Evolutionary conservation across 805 yeast species (phyloP).

Genomic region (Starmerella apicola): DNA sequence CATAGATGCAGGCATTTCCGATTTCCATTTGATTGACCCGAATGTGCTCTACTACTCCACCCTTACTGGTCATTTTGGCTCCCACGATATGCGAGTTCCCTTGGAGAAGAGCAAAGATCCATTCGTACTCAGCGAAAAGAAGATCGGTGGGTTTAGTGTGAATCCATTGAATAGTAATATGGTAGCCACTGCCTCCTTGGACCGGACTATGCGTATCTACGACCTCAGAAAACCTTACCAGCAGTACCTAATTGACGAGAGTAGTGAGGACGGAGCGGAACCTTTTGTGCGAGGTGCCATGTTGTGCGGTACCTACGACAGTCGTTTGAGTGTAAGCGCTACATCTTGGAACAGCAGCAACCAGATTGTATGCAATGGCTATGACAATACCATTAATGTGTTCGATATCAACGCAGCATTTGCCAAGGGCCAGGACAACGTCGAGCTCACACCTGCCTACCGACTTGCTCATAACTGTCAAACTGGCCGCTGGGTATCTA

Average conservation of each 20-base stretch:
- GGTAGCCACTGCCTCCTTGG: conserved; percentile 80
- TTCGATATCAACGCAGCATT: conserved; percentile 40
- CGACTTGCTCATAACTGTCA: conserved; percentile 83
- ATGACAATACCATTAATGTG: conserved; percentile 70
- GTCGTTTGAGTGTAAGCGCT: conserved; percentile 70
- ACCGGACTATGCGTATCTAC: conserved; percentile 75
- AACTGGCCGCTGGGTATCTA: conserved; percentile 94
- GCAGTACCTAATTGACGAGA: conserved; percentile 5
- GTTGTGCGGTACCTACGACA: conserved; percentile 47
- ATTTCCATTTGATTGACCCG: conserved; percentile 46
- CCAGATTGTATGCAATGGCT: conserved; percentile 80
- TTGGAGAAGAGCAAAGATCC: conserved; percentile 28
- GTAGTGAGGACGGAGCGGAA: conserved; percentile 14
- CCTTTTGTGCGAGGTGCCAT: conserved; percentile 8
- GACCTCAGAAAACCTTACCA: conserved; percentile 44
- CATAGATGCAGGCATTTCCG: conserved; percentile 53
- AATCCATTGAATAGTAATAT: conserved; percentile 57
- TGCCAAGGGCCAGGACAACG: conserved; percentile 9
- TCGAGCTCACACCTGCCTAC: conserved; percentile 41
- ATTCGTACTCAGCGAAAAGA: conserved; percentile 56
- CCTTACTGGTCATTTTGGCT: conserved; percentile 63
- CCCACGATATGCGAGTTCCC: conserved; percentile 47
- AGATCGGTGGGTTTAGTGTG: conserved; percentile 77
- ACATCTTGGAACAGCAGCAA: conserved; percentile 67
- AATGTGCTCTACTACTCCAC: conserved; percentile 64